These are phyloP conservation scores for Cyberlindnera euphorbiae DNA, from an alignment of 805 yeast species.

Conservation along the genomic window DNA sequence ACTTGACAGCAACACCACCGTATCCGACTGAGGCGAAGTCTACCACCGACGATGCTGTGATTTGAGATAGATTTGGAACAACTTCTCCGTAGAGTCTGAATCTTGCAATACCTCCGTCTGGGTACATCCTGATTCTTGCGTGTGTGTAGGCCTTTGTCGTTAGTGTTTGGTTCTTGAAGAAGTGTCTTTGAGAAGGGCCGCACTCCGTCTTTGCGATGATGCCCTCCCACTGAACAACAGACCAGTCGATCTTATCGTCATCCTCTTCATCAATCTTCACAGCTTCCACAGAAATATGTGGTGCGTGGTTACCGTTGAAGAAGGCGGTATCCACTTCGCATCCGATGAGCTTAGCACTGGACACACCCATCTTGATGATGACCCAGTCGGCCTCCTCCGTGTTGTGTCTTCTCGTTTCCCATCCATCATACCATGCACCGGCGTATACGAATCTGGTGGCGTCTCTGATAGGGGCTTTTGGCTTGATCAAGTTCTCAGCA, in stretches of 20 bases:
- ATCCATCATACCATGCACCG: conserved; percentile 98
- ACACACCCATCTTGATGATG: conserved; percentile 74
- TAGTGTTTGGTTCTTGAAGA: conserved; percentile 56
- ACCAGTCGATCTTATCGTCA: conserved; percentile 14
- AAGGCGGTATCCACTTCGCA: conserved; percentile 91
- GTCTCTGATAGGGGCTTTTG: conserved; percentile 76
- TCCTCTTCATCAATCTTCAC: conserved; percentile 32
- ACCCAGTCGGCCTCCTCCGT: conserved; percentile 85
- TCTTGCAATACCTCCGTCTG: conserved; percentile 97
- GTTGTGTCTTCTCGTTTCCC: conserved; percentile 98
- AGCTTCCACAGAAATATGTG: conserved; percentile 82
- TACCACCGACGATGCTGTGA: conserved; percentile 28
- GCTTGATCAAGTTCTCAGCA: conserved; percentile 80
- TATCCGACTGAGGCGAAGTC: conserved; percentile 79
- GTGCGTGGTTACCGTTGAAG: conserved; percentile 95
- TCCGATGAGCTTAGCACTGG: conserved; percentile 73
- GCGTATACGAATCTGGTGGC: conserved; percentile 72
- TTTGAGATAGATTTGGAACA: conserved; percentile 56
- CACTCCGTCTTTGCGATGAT: conserved; percentile 72
- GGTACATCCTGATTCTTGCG: conserved; percentile 84
- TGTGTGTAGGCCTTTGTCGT: conserved; percentile 71
- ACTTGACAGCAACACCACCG: conserved; percentile 84
- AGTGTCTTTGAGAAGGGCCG: conserved; percentile 86
- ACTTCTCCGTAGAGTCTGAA: conserved; percentile 87
- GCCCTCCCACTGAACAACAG: conserved; percentile 50